Evolutionary conservation across 805 yeast genomes (phyloP).

Genomic region (Tetrapisispora fleetii): DNA sequence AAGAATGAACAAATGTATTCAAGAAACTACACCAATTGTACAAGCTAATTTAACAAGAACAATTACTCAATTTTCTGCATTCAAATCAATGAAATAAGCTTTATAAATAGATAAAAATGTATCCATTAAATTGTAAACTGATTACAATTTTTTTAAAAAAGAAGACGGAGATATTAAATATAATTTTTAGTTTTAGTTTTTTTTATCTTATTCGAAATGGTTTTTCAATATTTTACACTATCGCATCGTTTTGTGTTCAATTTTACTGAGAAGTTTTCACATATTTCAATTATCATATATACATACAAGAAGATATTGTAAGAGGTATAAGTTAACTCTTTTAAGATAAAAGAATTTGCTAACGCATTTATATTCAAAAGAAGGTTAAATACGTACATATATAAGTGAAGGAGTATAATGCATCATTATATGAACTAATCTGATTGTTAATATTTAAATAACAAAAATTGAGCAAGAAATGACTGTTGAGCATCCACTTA

Average conservation of each 20-base stretch:
- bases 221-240: not conserved
- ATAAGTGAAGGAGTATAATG: not conserved
- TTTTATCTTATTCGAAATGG: not conserved
- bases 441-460: not conserved
- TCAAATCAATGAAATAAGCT: slow-evolving; percentile 9
- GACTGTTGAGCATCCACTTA: slow-evolving; percentile 16
- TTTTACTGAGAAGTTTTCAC: not conserved
- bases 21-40: slow-evolving; percentile 25
- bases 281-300: not conserved
- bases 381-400: not conserved
- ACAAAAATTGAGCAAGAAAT: not conserved
- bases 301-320: too few relatives aligned
- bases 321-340: not conserved
- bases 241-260: not conserved
- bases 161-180: too few relatives aligned
- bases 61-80: slow-evolving; percentile 27
- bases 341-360: not conserved
- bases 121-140: not conserved
- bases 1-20: slow-evolving; percentile 18
- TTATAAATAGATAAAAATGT: not conserved
- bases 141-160: too few relatives aligned
- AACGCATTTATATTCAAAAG: not conserved
- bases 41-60: slow-evolving; percentile 23
- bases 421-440: not conserved
- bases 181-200: too few relatives aligned